These are phyloP conservation scores for Aspergillus coremiiformis DNA, from an alignment of 495 filamentous ascomycete genomes.

Conservation along the genomic window DNA sequence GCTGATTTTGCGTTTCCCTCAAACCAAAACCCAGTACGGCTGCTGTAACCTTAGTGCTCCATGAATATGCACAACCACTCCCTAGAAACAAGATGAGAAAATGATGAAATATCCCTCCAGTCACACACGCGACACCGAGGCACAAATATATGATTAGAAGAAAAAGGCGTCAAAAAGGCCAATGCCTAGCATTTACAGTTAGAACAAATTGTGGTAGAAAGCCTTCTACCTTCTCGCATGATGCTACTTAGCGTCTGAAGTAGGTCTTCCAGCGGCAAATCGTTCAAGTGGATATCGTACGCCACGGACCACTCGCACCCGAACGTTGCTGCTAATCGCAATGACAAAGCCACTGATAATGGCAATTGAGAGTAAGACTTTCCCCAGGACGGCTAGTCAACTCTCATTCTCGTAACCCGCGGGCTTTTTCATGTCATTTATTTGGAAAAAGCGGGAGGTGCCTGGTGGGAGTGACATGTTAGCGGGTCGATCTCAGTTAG, in stretches of 20 bases:
- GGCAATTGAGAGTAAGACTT: constrained; percentile 13
- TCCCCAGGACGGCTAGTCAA: constrained; percentile 31
- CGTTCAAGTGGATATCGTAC: constrained; percentile 3
- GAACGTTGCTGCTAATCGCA: constrained; percentile 18
- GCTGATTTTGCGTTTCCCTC: neutral
- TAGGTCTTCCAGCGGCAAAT: constrained; percentile 15
- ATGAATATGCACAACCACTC: neutral
- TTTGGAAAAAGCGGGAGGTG: constrained; percentile 75
- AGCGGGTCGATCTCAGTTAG: neutral
- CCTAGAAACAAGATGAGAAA: constrained; percentile 4
- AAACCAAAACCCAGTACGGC: neutral
- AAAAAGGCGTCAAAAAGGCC: constrained; percentile 1
- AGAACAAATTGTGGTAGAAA: no score
- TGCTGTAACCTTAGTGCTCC: neutral
- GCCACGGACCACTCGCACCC: constrained; percentile 8
- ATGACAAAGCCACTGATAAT: constrained; percentile 14
- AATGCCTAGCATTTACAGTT: no score
- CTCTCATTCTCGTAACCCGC: constrained; percentile 67
- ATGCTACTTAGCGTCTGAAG: constrained; percentile 3
- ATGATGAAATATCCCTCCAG: neutral
- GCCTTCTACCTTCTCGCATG: neutral
- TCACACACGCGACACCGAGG: neutral
- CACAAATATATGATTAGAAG: neutral
- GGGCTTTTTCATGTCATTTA: constrained; percentile 72
- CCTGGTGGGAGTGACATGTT: constrained; percentile 35